Conservation (phyloP, 164 flowering plant genomes). For the Vitis labrusca region DNA sequence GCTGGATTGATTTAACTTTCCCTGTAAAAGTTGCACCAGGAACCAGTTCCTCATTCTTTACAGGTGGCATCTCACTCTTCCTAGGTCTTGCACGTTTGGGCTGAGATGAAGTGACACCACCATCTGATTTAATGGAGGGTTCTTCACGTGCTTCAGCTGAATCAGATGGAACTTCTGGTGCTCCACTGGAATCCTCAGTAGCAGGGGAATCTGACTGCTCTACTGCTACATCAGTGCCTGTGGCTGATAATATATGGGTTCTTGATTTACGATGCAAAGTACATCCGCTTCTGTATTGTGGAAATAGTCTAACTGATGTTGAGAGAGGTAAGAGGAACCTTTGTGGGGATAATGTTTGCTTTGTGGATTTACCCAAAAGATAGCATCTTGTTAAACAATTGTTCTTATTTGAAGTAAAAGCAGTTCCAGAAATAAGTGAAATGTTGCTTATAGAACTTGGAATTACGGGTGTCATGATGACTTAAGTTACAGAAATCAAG, state of each 20-base stretch:
- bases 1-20: conserved; percentile 89
- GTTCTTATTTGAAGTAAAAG: conserved; percentile 44
- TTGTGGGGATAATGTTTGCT: conserved; percentile 29
- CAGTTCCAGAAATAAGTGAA: conserved; percentile 46
- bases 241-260: conserved; percentile 40
- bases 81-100: conserved; percentile 58
- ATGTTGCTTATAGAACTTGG: conserved; percentile 58
- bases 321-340: conserved; percentile 41
- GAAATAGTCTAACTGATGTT: conserved; percentile 47
- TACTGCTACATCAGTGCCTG: conserved; percentile 69
- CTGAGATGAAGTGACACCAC: conserved; percentile 31
- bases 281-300: conserved; percentile 27
- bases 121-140: conserved; percentile 34
- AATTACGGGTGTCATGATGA: conserved; percentile 65
- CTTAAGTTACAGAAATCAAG: conserved; percentile 5
- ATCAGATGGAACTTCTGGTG: conserved; percentile 30
- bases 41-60: conserved; percentile 79
- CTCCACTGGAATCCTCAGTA: conserved; percentile 33
- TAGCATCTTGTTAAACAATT: conserved; percentile 33
- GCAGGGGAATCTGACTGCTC: conserved; percentile 57
- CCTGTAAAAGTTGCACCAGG: conserved; percentile 90
- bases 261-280: conserved; percentile 25
- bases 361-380: conserved; percentile 30
- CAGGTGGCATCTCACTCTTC: conserved; percentile 93
- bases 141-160: conserved; percentile 40